These are phyloP conservation scores for Botrytis galanthina DNA, from an alignment of 2,329 filamentous ascomycete species.

Conservation along the genomic window DNA sequence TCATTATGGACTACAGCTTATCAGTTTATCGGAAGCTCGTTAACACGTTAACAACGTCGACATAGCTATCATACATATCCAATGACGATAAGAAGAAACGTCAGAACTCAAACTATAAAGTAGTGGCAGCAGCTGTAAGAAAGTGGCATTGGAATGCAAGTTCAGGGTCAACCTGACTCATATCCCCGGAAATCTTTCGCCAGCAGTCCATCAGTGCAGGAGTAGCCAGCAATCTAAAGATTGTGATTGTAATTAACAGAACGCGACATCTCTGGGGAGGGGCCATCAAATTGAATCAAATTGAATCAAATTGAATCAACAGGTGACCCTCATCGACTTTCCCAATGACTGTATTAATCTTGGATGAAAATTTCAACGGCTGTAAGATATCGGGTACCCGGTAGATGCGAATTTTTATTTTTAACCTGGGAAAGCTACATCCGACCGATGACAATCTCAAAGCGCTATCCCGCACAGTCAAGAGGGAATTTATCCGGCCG, in stretches of 20 bases:
- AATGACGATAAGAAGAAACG: not conserved
- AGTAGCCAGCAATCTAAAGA: not conserved
- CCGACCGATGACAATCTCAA: not conserved
- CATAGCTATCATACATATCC: not conserved
- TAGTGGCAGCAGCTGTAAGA: not conserved
- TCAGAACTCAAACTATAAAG: not conserved
- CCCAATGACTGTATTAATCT: not conserved
- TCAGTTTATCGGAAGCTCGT: not conserved
- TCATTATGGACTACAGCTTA: not conserved
- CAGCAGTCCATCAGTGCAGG: not conserved
- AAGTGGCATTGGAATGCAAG: not conserved
- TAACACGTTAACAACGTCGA: not conserved
- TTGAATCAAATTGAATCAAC: not conserved
- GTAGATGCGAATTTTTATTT: not conserved
- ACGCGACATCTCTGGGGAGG: not conserved
- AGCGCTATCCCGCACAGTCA: not conserved
- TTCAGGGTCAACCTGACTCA: not conserved
- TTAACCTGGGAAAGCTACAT: not conserved
- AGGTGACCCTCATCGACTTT: not conserved
- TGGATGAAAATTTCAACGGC: not conserved
- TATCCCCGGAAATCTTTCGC: not conserved
- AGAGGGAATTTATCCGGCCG: not conserved
- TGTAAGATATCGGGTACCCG: not conserved
- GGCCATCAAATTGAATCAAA: not conserved
- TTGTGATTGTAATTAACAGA: not conserved